These are phyloP conservation scores for Spathaspora arborariae DNA, from an alignment of 805 yeast genomes.

Conservation along the genomic window DNA sequence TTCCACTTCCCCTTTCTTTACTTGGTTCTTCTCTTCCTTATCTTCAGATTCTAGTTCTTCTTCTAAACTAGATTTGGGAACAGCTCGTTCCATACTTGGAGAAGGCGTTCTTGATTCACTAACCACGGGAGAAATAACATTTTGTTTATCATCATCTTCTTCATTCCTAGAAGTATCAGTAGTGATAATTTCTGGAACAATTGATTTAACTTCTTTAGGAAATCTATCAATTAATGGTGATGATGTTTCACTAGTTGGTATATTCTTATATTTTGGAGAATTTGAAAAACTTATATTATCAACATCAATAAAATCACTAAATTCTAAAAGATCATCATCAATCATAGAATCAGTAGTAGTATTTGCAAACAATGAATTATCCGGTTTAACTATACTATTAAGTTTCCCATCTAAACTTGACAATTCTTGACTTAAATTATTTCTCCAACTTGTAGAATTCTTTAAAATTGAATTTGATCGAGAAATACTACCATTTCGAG, in stretches of 20 bases:
- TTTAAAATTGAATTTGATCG: constrained; percentile 39
- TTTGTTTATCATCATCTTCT: background rate
- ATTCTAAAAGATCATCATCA: constrained; percentile 34
- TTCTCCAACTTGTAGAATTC: constrained; percentile 18
- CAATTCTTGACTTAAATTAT: constrained; percentile 10
- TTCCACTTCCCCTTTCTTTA: background rate
- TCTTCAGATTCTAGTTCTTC: constrained; percentile 2
- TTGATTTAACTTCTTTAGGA: background rate
- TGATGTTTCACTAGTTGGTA: background rate
- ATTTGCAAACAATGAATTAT: background rate
- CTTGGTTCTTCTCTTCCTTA: background rate
- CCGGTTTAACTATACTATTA: background rate
- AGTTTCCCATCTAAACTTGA: constrained; percentile 5
- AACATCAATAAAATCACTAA: constrained; percentile 37
- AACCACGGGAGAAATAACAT: constrained; percentile 4
- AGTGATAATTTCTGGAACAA: constrained; percentile 5
- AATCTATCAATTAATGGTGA: background rate
- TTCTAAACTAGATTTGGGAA: constrained; percentile 3
- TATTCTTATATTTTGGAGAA: constrained; percentile 14
- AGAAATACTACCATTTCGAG: constrained; percentile 15
- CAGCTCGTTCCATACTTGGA: constrained; percentile 3
- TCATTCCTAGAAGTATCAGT: background rate
- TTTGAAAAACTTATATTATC: constrained; percentile 31
- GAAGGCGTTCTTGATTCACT: constrained; percentile 8
- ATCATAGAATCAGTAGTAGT: constrained; percentile 5